Evolutionary conservation across 805 yeast species (phyloP), one percentile per base, ranked within the genome.

Genomic region (Starmera pachycereana): DNA sequence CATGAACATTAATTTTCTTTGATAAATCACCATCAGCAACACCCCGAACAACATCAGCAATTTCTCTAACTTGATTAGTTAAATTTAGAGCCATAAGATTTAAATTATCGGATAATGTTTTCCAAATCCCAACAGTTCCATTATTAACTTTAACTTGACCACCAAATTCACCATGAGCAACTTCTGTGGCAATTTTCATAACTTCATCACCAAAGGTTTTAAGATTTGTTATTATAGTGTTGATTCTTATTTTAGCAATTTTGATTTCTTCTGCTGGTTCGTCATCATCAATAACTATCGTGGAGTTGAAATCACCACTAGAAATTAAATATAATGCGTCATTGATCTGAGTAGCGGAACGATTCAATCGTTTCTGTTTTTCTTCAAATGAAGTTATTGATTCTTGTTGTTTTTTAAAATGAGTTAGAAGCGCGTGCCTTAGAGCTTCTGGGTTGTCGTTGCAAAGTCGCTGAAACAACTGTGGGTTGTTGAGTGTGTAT

Each of bases 31-130:
- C 95, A 44, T 77, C 71, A 6, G 95, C 95, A 10, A 85, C 95
- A 1, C 94, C 94, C 16, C 89, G 69, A 6, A 94, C 86, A 30
- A 85, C 95, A 51, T 84, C 94, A 19, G 94, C 92, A 44, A 85
- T 85, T 61, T 84, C 94, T 62, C 95, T 63, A 45, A 86, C 95
- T 60, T 85, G 95, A 33, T 87, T 85, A 2, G 95, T 85, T 53
- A 85, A 69, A 58, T 86, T 86, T 36, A 81, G 66, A 16, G 95
- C 95, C 95, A 85, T 85, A 33, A 94, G 90, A 56, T 85, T 86
- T 41, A 85, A 85, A 51, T 85, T 85, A 58, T 85, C 95, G 3
- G 94, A 80, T 35, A 86, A 69, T 54, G 82, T 89, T 52, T 80
- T 78, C 95, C 95, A 85, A 42, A 84, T 83, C 40, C 95, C 95